Evolutionary conservation across 2,329 filamentous ascomycete genomes (phyloP), one percentile per base, ranked within the genome.

Genomic region (Colletotrichum sp.): DNA sequence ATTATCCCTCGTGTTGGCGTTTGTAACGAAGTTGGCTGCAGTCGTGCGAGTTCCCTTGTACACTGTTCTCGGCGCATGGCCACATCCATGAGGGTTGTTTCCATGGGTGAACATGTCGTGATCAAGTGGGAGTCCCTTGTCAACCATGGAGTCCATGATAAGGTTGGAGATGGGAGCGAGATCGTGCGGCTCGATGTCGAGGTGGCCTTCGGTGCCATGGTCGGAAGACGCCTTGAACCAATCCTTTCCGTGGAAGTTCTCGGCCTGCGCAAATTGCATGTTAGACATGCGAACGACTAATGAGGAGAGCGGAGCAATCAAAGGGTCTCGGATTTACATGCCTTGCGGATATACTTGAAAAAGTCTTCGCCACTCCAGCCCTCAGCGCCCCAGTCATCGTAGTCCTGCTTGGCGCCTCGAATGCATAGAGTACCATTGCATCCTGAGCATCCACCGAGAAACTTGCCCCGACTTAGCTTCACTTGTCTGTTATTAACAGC

Each of bases 341-440:
- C 87, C 86, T 91, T 92, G 66, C 83, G 86, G 87, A 92, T 92
- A 69, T 89, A 90, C 15, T 81, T 83, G 76, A 90, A 92, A 77
- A 92, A 88, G 26, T 92, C 89, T 6, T 90, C 87, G 6, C 91
- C 90, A 71, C 85, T 88, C 90, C 91, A 91, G 4, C 89, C 90
- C 44, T 85, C 87, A 71, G 90, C 77, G 3, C 82, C 86, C 91
- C 91, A 92, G 73, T 92, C 89, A 81, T 92, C 89, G 24, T 88
- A 85, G 68, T 85, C 84, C 72, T 89, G 88, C 79, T 86, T 88
- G 12, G 83, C 84, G 26, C 88, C 88, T 6, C 88, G 85, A 32
- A 90, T 85, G 69, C 87, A 88, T 5, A 90, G 79, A 2, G 88
- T 90, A 4, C 88, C 89, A 74, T 90, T 90, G 15, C 86, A 84